phyloP scores from a whole-genome alignment of 805 yeast genomes.

The Vanderwaltozyma tropicalis region DNA sequence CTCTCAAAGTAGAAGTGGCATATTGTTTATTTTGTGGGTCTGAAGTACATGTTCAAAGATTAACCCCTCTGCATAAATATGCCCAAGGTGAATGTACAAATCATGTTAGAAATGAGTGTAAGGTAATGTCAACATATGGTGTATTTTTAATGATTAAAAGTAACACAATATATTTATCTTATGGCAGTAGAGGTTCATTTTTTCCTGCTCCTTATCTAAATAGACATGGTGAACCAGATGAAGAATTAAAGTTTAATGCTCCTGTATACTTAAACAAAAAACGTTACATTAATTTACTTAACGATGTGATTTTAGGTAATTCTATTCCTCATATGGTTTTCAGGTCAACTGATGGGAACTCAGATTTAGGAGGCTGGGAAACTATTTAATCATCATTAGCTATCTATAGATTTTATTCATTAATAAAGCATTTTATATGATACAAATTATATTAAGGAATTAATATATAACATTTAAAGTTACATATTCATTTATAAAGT shows the following conservation, averaged over 20 bases:
- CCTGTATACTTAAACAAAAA: constrained; percentile 54
- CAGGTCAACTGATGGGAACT: constrained; percentile 63
- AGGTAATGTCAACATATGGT: constrained; percentile 15
- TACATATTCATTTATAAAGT: constrained; percentile 4
- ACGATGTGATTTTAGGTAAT: constrained; percentile 68
- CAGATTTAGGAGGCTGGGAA: constrained; percentile 95
- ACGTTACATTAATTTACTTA: constrained; percentile 56
- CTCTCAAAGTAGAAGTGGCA: constrained; percentile 54
- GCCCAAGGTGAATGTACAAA: constrained; percentile 68
- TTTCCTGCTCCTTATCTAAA: constrained; percentile 76
- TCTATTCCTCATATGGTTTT: constrained; percentile 69
- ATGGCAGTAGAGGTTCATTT: constrained; percentile 69
- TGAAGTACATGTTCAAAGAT: constrained; percentile 55
- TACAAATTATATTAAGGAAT: not conserved
- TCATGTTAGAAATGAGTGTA: constrained; percentile 55
- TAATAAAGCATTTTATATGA: not conserved
- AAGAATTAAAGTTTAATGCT: constrained; percentile 58
- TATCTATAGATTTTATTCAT: not conserved
- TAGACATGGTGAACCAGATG: constrained; percentile 76
- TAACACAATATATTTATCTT: constrained; percentile 37
- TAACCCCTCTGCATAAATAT: constrained; percentile 37
- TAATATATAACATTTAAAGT: not conserved
- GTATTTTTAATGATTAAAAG: constrained; percentile 19
- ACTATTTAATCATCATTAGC: constrained; percentile 23
- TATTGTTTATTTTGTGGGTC: constrained; percentile 76